Conservation (phyloP, 1,139 yeast genomes). For the Eremothecium gossypii region DNA sequence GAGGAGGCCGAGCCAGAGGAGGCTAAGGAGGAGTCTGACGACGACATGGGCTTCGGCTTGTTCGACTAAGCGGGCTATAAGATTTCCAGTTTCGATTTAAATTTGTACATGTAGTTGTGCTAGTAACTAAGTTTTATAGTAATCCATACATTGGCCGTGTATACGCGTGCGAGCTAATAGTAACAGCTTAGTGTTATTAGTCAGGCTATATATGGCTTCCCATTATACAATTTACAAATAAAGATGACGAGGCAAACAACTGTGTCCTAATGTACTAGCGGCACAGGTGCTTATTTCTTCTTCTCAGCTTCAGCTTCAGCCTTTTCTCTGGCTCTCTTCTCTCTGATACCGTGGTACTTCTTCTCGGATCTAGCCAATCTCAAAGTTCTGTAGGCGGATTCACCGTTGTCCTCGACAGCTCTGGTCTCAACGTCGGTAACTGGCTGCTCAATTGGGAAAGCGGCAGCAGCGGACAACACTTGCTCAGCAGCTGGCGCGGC, state of each 20-base stretch:
- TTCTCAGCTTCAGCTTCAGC: constrained; percentile 99
- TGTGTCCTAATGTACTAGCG: neutral
- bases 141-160: neutral
- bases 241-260: constrained; percentile 7
- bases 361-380: constrained; percentile 92
- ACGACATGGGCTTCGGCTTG: constrained; percentile 81
- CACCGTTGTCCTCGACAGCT: constrained; percentile 80
- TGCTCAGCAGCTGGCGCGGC: constrained; percentile 73
- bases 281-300: constrained; percentile 60
- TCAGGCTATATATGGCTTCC: constrained; percentile 19
- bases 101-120: constrained; percentile 10
- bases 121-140: constrained; percentile 1
- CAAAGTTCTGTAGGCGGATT: constrained; percentile 82
- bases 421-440: constrained; percentile 69
- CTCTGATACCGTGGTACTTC: constrained; percentile 91
- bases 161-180: neutral
- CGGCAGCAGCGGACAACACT: constrained; percentile 60
- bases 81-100: constrained; percentile 1
- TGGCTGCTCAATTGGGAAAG: constrained; percentile 89
- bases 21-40: constrained; percentile 51
- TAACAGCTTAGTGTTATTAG: neutral
- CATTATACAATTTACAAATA: constrained; percentile 28
- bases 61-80: constrained; percentile 46
- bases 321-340: constrained; percentile 91
- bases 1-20: constrained; percentile 48